Base-by-base conservation (phyloP, 2,329 filamentous ascomycete genomes). In the Claviceps pusilla region DNA sequence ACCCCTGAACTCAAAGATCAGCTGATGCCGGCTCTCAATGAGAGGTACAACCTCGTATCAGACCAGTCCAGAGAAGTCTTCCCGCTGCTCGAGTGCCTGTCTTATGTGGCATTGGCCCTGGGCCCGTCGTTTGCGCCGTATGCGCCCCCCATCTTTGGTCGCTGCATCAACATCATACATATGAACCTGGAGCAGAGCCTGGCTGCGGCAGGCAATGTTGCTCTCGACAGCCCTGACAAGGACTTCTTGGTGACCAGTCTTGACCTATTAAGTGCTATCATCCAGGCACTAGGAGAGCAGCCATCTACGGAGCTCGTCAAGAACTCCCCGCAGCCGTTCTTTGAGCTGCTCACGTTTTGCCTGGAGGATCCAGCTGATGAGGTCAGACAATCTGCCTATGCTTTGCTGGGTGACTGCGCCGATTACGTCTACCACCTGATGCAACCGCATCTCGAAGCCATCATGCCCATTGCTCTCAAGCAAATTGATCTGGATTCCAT, bases 241-340 rank as follows among this genome's bases (percentile, higher is more conserved):
- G 93, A 98, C 70, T 98, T 97, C 71, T 75, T 97, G 57, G 86
- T 98, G 50, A 97, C 93, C 35, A 95, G 89, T 63, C 76, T 98
- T 56, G 93, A 98, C 66, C 81, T 98, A 14, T 73, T 98, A 54
- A 95, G 90, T 65, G 86, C 90, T 31, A 88, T 97, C 60, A 87
- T 98, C 54, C 93, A 98, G 67, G 89, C 90, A 2, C 79, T 98
- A 7, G 82, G 88, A 50, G 74, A 79, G 50, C 71, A 79, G 49
- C 84, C 88, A 70, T 87, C 87, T 54, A 76, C 80, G n/a, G 80
- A 86, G 60, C 77, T 98, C 33, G 83, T 96, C 55, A 78, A 78
- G 58, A 79, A 74, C 59, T 85, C 89, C 2, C 82, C 90, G 58
- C 87, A 87, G 19, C 82, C 83, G 47, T 89, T 97, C 72, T 97